Evolutionary conservation across 305 asterid species (phyloP).

Genomic region (Striga hermonthica): DNA sequence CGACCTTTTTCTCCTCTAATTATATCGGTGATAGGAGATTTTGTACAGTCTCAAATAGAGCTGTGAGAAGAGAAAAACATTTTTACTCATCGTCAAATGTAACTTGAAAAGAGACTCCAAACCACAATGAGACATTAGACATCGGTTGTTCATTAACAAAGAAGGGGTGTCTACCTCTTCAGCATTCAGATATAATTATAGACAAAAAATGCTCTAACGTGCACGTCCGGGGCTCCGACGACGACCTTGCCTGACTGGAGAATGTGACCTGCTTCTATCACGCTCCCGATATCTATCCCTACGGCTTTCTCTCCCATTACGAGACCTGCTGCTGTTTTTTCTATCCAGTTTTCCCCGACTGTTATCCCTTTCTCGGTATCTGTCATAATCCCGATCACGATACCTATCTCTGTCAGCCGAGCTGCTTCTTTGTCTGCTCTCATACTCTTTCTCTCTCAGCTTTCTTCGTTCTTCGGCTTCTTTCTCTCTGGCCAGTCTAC

Average conservation of each 20-base stretch:
- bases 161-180: slow-evolving; percentile 69
- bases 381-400: slow-evolving; percentile 55
- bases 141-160: slow-evolving; percentile 42
- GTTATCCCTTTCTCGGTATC: slow-evolving; percentile 57
- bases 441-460: slow-evolving; percentile 72
- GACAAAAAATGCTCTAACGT: slow-evolving; percentile 44
- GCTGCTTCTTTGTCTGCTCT: slow-evolving; percentile 51
- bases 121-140: slow-evolving; percentile 47
- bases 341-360: slow-evolving; percentile 63
- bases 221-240: slow-evolving; percentile 72
- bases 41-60: slow-evolving; percentile 63
- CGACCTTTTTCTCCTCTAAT: slow-evolving; percentile 65
- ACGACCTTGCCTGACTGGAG: slow-evolving; percentile 60
- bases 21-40: slow-evolving; percentile 67
- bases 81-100: slow-evolving; percentile 60
- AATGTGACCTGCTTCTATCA: slow-evolving; percentile 77
- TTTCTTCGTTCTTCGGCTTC: slow-evolving; percentile 82
- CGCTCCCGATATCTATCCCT: slow-evolving; percentile 69
- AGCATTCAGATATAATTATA: slow-evolving; percentile 53
- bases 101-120: slow-evolving; percentile 43
- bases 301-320: slow-evolving; percentile 76
- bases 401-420: slow-evolving; percentile 78
- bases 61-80: slow-evolving; percentile 88
- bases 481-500: slow-evolving; percentile 77
- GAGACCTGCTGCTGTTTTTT: slow-evolving; percentile 46